These are phyloP conservation scores for Pestalotiopsis sp. DNA, from an alignment of 2,329 filamentous ascomycete species.

Conservation along the genomic window DNA sequence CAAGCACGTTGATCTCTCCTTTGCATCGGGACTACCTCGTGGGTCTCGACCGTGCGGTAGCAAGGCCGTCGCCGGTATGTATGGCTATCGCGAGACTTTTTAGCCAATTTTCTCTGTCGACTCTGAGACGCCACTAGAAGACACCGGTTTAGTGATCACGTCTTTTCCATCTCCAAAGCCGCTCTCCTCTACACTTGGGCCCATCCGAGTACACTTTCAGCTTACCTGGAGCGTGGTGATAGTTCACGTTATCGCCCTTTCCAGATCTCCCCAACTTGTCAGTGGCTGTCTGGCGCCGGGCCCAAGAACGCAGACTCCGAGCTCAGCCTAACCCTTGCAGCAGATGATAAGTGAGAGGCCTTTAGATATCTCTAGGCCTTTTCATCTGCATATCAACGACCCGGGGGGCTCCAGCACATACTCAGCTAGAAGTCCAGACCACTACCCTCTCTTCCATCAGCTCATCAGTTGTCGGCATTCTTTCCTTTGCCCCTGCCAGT, in stretches of 20 bases:
- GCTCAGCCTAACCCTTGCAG: background rate
- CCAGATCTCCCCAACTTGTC: conserved; percentile 1
- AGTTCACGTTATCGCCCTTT: background rate
- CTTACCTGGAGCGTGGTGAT: background rate
- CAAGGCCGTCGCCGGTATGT: background rate
- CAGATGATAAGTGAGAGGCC: background rate
- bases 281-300: background rate
- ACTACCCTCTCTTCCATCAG: background rate
- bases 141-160: background rate
- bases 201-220: background rate
- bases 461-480: background rate
- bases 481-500: background rate
- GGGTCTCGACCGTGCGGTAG: background rate
- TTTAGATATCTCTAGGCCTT: background rate
- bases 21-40: background rate
- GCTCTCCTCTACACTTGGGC: background rate
- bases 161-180: background rate
- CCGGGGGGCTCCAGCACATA: background rate
- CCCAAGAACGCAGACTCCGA: background rate
- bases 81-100: background rate
- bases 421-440: background rate
- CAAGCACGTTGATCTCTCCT: conserved; percentile 4
- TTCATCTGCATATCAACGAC: conserved; percentile 1
- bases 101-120: background rate
- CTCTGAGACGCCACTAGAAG: background rate